Conservation (phyloP, 2,329 filamentous ascomycete species). For the Zasmidium angulare region DNA sequence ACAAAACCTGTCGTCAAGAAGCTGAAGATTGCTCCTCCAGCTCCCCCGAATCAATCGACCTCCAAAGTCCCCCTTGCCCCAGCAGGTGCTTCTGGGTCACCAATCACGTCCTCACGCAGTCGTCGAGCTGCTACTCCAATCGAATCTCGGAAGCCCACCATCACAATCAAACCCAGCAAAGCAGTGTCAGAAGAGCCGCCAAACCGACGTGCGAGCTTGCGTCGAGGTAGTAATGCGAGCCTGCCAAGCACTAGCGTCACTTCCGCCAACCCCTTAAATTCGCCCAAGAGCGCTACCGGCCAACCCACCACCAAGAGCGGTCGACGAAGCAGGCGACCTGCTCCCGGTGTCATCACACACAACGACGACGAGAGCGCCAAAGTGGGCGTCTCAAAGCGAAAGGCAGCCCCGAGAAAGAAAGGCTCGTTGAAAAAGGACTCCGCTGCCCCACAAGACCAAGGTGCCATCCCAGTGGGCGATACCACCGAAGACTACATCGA, state of each 20-base stretch:
- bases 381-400: constrained; percentile 70
- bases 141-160: constrained; percentile 32
- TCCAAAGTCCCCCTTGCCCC: constrained; percentile 46
- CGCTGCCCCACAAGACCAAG: constrained; percentile 13
- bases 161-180: constrained; percentile 42
- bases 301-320: constrained; percentile 22
- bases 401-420: constrained; percentile 68
- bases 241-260: constrained; percentile 34
- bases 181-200: constrained; percentile 51
- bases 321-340: constrained; percentile 66
- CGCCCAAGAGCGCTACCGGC: constrained; percentile 18
- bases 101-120: constrained; percentile 23
- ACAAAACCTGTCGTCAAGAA: constrained; percentile 33
- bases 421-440: constrained; percentile 19
- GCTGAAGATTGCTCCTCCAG: constrained; percentile 31
- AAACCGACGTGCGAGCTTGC: constrained; percentile 41
- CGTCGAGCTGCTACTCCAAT: constrained; percentile 29
- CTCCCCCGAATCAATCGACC: constrained; percentile 7
- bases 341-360: constrained; percentile 66
- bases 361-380: constrained; percentile 57
- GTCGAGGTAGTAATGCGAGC: constrained; percentile 48
- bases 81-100: constrained; percentile 38
- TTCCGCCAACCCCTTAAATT: constrained; percentile 18
- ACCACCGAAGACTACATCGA: constrained; percentile 56
- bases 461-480: constrained; percentile 10